These are phyloP conservation scores for Phyllosticta capitalensis DNA, from an alignment of 2,329 filamentous ascomycete species.

Conservation along the genomic window DNA sequence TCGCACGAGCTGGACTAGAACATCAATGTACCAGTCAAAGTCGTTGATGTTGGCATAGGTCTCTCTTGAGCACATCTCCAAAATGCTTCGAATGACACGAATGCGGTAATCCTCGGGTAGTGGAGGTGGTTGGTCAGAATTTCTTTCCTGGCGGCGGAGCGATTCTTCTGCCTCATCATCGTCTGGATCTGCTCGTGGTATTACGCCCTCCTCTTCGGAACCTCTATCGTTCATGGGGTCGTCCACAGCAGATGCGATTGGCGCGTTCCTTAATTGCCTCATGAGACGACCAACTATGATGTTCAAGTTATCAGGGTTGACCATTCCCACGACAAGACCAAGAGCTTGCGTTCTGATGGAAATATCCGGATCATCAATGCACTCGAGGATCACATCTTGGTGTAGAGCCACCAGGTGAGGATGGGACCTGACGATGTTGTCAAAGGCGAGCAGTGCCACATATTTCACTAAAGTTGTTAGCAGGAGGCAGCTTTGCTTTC, in stretches of 20 bases:
- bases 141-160: constrained; percentile 43
- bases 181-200: constrained; percentile 46
- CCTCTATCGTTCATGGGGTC: constrained; percentile 39
- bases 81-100: constrained; percentile 71
- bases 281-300: constrained; percentile 79
- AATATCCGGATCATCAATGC: constrained; percentile 90
- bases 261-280: constrained; percentile 65
- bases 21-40: constrained; percentile 96
- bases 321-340: constrained; percentile 88
- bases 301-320: constrained; percentile 75
- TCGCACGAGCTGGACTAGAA: constrained; percentile 75
- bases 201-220: constrained; percentile 30
- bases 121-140: constrained; percentile 43
- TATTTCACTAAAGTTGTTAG: constrained; percentile 65
- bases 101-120: constrained; percentile 79
- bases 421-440: constrained; percentile 85
- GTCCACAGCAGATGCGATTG: constrained; percentile 42
- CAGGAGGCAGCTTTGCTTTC: background rate
- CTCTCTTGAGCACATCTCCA: constrained; percentile 81
- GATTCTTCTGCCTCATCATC: constrained; percentile 48
- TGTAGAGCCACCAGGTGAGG: constrained; percentile 82
- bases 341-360: constrained; percentile 90
- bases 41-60: constrained; percentile 80
- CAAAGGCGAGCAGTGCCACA: constrained; percentile 88
- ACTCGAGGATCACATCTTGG: constrained; percentile 92